Evolutionary conservation across 2,329 filamentous ascomycete genomes (phyloP), one percentile per base, ranked within the genome.

Genomic region (Fonsecaea multimorphosa): DNA sequence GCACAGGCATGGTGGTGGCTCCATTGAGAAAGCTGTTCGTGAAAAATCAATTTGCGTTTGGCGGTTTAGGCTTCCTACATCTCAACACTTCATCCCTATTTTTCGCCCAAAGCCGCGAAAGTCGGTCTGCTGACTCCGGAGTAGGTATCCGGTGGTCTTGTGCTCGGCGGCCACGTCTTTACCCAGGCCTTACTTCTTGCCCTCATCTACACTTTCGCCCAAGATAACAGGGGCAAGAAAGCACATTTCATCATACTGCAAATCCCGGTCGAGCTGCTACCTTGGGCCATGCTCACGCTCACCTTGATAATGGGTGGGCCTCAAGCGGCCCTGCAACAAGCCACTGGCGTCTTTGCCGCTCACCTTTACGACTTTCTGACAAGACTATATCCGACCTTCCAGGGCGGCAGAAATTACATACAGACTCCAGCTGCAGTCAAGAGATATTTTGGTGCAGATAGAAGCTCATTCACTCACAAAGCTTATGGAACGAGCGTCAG

Each of bases 281-380:
- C 95, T 2, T 91, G 89, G 75, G 89, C 89, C 69, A 91, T 96
- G 85, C 85, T 98, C 52, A 77, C 88, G 16, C 80, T 92, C 73
- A 90, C 89, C 11, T 83, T 96, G 24, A 80, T 98, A 60, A 86
- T 91, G 75, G 83, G 79, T 4, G 89, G 89, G 11, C 83, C 83
- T 38, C 71, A 77, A 2, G 79, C 79, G 19, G 84, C 91, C 11
- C 75, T 91, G 63, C 73, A 88, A 3, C 88, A 96, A 74, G 77
- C 87, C 3, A 91, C 87, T 36, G 95, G 95, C n/a, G 83, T 99
- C 11, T 70, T 96, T 51, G 91, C 93, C 12, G 93, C 93, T 3
- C 95, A 99, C 76, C 74, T 95, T 22, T 96, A 92, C 78, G 91
- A 98, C 76, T 99, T 98, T 75, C 78, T 97, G 57, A 92, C 91